These are phyloP conservation scores for Penicillium psychrosexuale DNA, from an alignment of 2,329 filamentous ascomycete genomes.

Conservation along the genomic window DNA sequence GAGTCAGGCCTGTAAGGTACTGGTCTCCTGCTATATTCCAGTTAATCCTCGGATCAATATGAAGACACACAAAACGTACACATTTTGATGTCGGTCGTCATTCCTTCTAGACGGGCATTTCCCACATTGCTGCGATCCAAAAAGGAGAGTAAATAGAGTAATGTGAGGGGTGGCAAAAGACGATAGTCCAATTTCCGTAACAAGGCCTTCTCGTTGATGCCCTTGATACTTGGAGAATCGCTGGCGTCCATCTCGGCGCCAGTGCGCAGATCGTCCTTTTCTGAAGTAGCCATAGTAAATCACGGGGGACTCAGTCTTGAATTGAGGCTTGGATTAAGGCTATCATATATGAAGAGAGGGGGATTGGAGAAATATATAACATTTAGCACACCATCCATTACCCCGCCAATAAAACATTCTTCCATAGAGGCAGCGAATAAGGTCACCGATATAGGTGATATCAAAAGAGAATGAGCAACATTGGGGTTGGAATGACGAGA, in stretches of 20 bases:
- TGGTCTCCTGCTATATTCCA: slow-evolving; percentile 31
- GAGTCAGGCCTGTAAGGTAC: slow-evolving; percentile 40
- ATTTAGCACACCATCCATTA: background rate
- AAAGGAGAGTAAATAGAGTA: slow-evolving; percentile 19
- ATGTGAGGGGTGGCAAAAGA: slow-evolving; percentile 44
- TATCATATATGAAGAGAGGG: background rate
- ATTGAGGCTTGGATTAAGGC: background rate
- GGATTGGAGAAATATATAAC: background rate
- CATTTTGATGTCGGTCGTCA: slow-evolving; percentile 37
- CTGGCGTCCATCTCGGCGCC: background rate
- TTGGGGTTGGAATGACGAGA: slow-evolving; percentile 4
- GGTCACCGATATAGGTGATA: background rate
- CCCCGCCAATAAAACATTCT: background rate
- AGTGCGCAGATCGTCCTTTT: slow-evolving; percentile 5
- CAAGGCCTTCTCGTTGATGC: slow-evolving; percentile 40
- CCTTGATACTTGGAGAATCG: slow-evolving; percentile 14
- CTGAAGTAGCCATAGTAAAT: background rate
- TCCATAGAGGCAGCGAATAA: background rate
- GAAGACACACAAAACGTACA: slow-evolving; percentile 22
- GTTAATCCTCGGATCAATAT: slow-evolving; percentile 11
- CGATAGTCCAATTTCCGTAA: slow-evolving; percentile 46
- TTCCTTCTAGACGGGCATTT: slow-evolving; percentile 7
- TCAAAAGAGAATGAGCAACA: background rate
- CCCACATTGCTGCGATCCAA: slow-evolving; percentile 7
- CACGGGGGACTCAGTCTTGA: background rate